Evolutionary conservation across 257 asterid genomes (phyloP), one percentile per base, ranked within the genome.

Genomic region (Sherardia arvensis): DNA sequence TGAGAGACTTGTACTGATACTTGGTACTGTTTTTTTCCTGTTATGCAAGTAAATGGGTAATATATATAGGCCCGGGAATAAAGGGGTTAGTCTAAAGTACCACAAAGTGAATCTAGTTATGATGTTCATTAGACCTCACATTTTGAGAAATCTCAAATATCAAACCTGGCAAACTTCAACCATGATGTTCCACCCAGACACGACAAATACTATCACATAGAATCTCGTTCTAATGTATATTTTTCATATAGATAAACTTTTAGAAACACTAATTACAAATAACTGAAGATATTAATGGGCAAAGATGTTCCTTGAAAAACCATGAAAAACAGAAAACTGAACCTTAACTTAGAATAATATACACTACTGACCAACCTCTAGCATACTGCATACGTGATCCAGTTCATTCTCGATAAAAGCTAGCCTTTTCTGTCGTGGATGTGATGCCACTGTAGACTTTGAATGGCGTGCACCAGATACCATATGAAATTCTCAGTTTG

Each of bases 401-500:
- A 3, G 43, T 15, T 15, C n/a, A 43, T 43, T 43, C 51, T 43
- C 51, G 17, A 43, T 15, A 43, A 43, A 15, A 14, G n/a, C 20
- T 14, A 43, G 20, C 20, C 51, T 43, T 43, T 43, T 43, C 51
- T 43, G 47, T 9, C 9, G 43, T 6, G 43, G 43, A 9, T 34
- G 43, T 34, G 7, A 9, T 8, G 43, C 43, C 7, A 34, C 12
- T 34, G 43, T 8, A 9, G 43, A 34, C 43, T 34, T 7, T 34
- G 43, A 7, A 25, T 36, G 51, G 4, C 4, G 38, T 22, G 23
- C 34, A 36, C 8, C 45, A n/a, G 48, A 57, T 40, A 15, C 48
- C 32, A 11, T 45, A 11, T 26, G 61, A 51, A 8, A 25, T 14
- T 25, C 65, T 76, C 70, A 82, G 28, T 71, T 47, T 70, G 84